Evolutionary conservation across 495 filamentous ascomycete genomes (phyloP).

Genomic region (Penicillium lagena): DNA sequence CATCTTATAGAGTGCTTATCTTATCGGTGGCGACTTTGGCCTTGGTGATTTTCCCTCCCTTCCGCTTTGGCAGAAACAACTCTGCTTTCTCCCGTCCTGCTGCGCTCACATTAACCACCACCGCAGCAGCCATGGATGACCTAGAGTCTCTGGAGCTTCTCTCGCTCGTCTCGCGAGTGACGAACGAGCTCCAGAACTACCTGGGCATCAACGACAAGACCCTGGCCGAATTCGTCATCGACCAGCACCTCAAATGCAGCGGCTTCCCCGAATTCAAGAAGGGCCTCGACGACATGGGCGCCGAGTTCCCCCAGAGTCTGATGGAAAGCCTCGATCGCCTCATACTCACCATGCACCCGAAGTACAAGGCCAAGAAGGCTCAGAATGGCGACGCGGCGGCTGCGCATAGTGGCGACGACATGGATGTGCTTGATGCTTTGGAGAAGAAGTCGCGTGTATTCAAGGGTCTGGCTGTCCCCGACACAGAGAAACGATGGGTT

Average conservation of each 20-base stretch:
- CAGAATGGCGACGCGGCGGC: conserved; percentile 11
- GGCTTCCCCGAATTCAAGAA: conserved; percentile 62
- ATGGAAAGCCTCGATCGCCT: conserved; percentile 87
- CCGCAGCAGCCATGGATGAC: conserved; percentile 64
- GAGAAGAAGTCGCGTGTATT: conserved; percentile 71
- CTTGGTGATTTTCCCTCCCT: conserved; percentile 38
- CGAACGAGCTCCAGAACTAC: conserved; percentile 89
- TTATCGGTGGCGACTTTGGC: conserved; percentile 38
- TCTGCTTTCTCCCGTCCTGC: too few species aligned
- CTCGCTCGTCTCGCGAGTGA: conserved; percentile 91
- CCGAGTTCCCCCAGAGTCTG: conserved; percentile 84
- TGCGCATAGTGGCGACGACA: conserved; percentile 16
- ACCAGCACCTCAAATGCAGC: conserved; percentile 70
- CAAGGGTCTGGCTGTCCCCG: conserved; percentile 82
- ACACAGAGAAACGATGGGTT: conserved; percentile 59
- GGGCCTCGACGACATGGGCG: conserved; percentile 65
- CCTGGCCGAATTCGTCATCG: conserved; percentile 90
- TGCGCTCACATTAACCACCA: too few species aligned
- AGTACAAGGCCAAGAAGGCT: conserved; percentile 53
- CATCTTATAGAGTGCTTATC: conserved; percentile 19
- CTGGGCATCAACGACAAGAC: conserved; percentile 90
- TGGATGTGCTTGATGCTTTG: conserved; percentile 40
- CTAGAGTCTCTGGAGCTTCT: conserved; percentile 84
- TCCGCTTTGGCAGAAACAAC: too few species aligned
- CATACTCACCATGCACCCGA: conserved; percentile 84